These are phyloP conservation scores for Pseudozyma pruni DNA, from an alignment of 1,284 basidiomycete genomes.

Conservation along the genomic window DNA sequence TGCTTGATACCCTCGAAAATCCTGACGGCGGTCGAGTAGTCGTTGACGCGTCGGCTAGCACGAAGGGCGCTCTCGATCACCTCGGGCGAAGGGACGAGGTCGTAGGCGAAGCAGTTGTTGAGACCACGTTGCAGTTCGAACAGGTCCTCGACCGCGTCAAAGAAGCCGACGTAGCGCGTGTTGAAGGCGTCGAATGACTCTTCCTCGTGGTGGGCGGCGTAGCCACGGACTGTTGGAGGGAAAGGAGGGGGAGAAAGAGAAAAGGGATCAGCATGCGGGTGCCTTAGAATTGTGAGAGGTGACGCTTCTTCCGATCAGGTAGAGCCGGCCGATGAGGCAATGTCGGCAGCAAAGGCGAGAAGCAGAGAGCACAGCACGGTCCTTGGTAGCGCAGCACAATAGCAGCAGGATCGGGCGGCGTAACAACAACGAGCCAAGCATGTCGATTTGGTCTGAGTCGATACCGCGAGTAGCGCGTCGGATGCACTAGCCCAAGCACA, in stretches of 20 bases:
- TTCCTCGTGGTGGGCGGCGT: slow-evolving; percentile 71
- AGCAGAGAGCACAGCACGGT: neutral
- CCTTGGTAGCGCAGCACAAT: neutral
- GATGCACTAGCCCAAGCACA: no score
- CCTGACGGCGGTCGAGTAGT: slow-evolving; percentile 94
- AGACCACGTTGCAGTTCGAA: slow-evolving; percentile 88
- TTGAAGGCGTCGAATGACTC: slow-evolving; percentile 96
- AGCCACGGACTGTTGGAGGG: slow-evolving; percentile 47
- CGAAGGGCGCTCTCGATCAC: slow-evolving; percentile 91
- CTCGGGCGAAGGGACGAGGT: slow-evolving; percentile 88
- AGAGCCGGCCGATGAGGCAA: no score
- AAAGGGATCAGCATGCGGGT: slow-evolving; percentile 10
- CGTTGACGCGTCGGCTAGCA: slow-evolving; percentile 90
- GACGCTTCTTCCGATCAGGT: slow-evolving; percentile 5
- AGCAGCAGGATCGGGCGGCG: neutral
- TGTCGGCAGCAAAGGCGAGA: no score
- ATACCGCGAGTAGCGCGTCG: no score
- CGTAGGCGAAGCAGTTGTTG: slow-evolving; percentile 99
- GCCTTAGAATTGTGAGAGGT: no score
- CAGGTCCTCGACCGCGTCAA: slow-evolving; percentile 89
- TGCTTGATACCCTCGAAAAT: slow-evolving; percentile 76
- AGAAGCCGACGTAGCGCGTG: slow-evolving; percentile 91
- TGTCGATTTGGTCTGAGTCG: no score
- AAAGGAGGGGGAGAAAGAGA: neutral
- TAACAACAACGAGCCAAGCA: no score